Evolutionary conservation across 768 basidiomycete species (phyloP), one percentile per base, ranked within the genome.

Genomic region (button mushroom (Agaricus bisporus)): DNA sequence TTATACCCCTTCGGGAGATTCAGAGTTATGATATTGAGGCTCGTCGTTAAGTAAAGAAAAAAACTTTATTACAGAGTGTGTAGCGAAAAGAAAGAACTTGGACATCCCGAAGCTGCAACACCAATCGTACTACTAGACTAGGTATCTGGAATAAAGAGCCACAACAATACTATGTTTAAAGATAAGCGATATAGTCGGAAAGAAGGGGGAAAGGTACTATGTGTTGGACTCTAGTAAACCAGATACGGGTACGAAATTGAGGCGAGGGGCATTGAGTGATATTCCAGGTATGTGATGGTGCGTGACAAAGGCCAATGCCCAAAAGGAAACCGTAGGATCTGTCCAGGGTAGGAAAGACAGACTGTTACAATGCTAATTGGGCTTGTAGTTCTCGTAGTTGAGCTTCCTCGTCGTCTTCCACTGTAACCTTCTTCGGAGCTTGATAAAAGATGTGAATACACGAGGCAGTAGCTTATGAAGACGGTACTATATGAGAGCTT

Each of bases 381-480:
- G 91, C 94, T 73, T 97, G 95, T 60, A 98, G 75, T 67, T 90
- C 85, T 68, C 79, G 81, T 66, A 98, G 82, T 69, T 95, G 85
- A 41, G 80, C 84, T 59, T 91, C 95, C 68, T 98, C 95, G 74
- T 95, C 92, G 68, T 91, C 91, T 65, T 94, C 92, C 38, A 67
- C 66, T 55, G 65, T 65, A 58, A 75, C 67, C 71, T 67, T 63
- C 55, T 63, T 63, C 63, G 63, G 41, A 58, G 46, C 46, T 53
- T 29, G 36, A 49, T 56, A 47, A 11, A 11, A 6, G 26, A 26
- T 22, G 29, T 39, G 39, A 9, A 26, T 29, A 41, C n/a, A 25
- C 11, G 47, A 42, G 54, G 32, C 11, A n/a, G 43, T 20, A 41
- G 22, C 18, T 36, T 8, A 25, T 43, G 7, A 44, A 29, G 5